Evolutionary conservation across 1,284 basidiomycete genomes (phyloP), one percentile per base, ranked within the genome.

Genomic region (Pascua sp.): DNA sequence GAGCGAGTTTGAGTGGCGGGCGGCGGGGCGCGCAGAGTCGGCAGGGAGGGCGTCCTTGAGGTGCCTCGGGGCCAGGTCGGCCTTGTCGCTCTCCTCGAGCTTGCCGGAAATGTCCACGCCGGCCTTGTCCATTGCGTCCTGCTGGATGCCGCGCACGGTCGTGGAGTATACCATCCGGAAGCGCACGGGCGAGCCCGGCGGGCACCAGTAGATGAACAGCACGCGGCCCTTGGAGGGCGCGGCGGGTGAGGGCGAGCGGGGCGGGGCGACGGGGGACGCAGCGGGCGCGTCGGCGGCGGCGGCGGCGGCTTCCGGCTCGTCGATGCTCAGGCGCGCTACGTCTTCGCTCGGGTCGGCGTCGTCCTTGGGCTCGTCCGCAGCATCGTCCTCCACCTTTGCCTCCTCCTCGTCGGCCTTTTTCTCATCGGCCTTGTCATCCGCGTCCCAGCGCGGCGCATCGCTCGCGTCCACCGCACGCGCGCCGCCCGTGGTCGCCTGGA

Each of bases 161-260:
- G 86, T 86, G 0, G 90, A 89, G 75, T 92, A 94, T 42, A 94
- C 71, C 89, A 95, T 91, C 51, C 91, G 84, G 63, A 85, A 81
- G 70, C 89, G 90, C 75, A 94, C 82, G 1, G 89, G 87, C 1
- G 88, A 90, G 11, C 77, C 72, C 1, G 85, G 82, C 0, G 91
- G 91, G 72, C 91, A 94, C 40, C 87, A 88, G 77, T 95, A 95
- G 59, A 94, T 88, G 75, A 91, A 91, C 42, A 89, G 86, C n/a
- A 78, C 70, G 47, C 70, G 56, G 36, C 73, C 73, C 59, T 74
- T 73, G 43, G 50, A 55, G 32, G 53, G 62, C n/a, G 53, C 49
- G 48, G 42, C 49, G 4, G 57, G 53, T 5, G 59, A 55, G 11
- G 54, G 54, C 42, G 56, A 53, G 40, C 39, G 48, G 8, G 45